Base-by-base conservation (phyloP, 73 alveolate species). In the Paramecium caudatum region DNA sequence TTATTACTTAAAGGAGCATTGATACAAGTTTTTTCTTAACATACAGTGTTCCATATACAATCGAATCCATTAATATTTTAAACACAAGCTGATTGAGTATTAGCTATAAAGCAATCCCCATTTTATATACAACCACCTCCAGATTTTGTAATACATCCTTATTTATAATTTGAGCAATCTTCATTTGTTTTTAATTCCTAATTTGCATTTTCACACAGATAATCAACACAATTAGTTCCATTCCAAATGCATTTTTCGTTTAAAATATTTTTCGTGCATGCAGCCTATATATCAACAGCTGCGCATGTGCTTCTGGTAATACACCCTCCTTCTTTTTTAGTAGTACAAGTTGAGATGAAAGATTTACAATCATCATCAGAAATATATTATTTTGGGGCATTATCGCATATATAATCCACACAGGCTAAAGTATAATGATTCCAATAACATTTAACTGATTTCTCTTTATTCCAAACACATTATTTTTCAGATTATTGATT, bases 151-250 rank as follows among this genome's bases (percentile, higher is more conserved):
- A 69, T 23, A 16, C 86, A 69, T 69, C 86, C 86, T 21, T 25
- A 17, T 4, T 8, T 34, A 3, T 15, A 37, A 2, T 2, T 2
- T 1, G 15, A 3, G 25, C 86, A 69, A 17, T 30, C 15, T 1
- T 5, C 1, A 13, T 69, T 36, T 10, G 86, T 6, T 5, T 2
- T 74, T 1, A 41, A 25, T 74, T 33, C 2, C 36, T 6, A 36
- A 4, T 23, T n/a, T 39, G 43, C 47, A 37, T 41, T 39, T 27
- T 27, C 17, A 74, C 88, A 74, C 7, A 55, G 23, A 5, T 55
- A 27, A 23, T 55, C 80, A 3, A 55, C 80, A 55, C 80, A 55
- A 16, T 16, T 30, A 17, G 88, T 74, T 37, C 88, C 88, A 74
- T 74, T 43, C 88, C 88, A 74, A 74, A 17, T 41, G 15, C 88